Base-by-base conservation (phyloP, 2,329 filamentous ascomycete genomes). In the Neofusicoccum sp. region DNA sequence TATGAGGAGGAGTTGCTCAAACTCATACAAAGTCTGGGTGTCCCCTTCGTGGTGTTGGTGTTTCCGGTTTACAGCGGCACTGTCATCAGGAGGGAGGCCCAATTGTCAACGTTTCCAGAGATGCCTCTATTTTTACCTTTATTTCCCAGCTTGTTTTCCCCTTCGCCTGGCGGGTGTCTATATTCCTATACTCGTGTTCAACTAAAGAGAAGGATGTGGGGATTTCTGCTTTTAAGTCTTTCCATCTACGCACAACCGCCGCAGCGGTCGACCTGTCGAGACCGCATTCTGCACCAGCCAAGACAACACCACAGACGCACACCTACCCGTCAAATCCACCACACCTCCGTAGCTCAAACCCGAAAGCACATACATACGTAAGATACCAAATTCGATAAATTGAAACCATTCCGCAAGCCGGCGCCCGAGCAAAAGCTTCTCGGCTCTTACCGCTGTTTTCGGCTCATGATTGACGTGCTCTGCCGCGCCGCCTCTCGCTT, bases 141-240 rank as follows among this genome's bases (percentile, higher is more conserved):
- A 37, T n/a, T 37, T 22, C 14, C 33, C 22, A 34, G 45, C 39
- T 58, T 37, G 5, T 34, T 50, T 50, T 50, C 14, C n/a, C 22
- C 45, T 56, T 44, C 50, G 28, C 22, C 31, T 58, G 33, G 34
- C 41, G 39, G 29, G 54, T 58, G 54, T 44, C 54, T 44, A 58
- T 58, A 58, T 41, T 58, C 54, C 54, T 44, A 58, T 58, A 58
- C 54, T 58, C 54, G 45, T 58, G 54, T 58, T 58, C 54, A 45
- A 58, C 54, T 58, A 58, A 58, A 58, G 41, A 58, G 54, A 44
- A 36, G 54, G 31, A 16, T 16, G 28, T 36, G 54, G 41, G 52
- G 41, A 45, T 58, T 45, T 58, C 22, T 14, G 29, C 39, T 58
- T 44, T 36, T 16, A 58, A 34, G 14, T 44, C 36, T 54, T 43